phyloP scores from a whole-genome alignment of 2,329 filamentous ascomycete species.

The Nigrospora oryzae region DNA sequence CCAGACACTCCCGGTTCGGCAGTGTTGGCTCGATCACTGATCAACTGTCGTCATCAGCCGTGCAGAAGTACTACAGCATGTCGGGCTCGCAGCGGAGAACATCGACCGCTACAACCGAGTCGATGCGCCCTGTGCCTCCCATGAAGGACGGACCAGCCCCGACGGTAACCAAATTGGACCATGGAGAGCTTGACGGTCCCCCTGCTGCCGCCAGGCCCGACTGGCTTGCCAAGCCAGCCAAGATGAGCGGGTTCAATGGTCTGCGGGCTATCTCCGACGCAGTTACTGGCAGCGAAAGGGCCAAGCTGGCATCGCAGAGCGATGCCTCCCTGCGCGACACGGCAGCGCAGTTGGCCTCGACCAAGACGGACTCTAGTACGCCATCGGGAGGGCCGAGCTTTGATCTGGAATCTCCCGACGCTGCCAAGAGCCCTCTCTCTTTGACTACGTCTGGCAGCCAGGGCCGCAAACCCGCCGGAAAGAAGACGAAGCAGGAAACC shows the following conservation, averaged over 20 bases:
- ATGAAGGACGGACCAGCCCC: constrained; percentile 47
- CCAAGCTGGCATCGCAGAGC: constrained; percentile 39
- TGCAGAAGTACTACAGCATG: constrained; percentile 62
- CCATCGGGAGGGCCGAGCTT: constrained; percentile 61
- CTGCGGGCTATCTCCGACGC: constrained; percentile 79
- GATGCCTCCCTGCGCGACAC: constrained; percentile 45
- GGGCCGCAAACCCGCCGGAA: constrained; percentile 34
- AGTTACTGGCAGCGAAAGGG: constrained; percentile 44
- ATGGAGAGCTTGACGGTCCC: constrained; percentile 13
- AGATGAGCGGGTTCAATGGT: constrained; percentile 49
- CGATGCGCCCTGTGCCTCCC: constrained; percentile 38
- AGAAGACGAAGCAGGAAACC: constrained; percentile 87
- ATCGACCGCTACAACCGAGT: constrained; percentile 50
- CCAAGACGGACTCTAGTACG: constrained; percentile 68
- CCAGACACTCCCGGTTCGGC: constrained; percentile 68
- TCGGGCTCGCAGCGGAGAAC: constrained; percentile 47
- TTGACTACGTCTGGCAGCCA: constrained; percentile 34
- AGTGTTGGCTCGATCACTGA: constrained; percentile 71
- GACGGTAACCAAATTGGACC: constrained; percentile 53
- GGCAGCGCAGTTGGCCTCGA: constrained; percentile 49
- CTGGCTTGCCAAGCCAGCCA: constrained; percentile 48
- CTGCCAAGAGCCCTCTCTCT: constrained; percentile 46
- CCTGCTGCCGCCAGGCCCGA: constrained; percentile 40
- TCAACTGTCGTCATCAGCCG: constrained; percentile 48
- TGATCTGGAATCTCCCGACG: constrained; percentile 68